phyloP scores from a whole-genome alignment of 1,139 yeast species.

The Nematodospora anomalae region DNA sequence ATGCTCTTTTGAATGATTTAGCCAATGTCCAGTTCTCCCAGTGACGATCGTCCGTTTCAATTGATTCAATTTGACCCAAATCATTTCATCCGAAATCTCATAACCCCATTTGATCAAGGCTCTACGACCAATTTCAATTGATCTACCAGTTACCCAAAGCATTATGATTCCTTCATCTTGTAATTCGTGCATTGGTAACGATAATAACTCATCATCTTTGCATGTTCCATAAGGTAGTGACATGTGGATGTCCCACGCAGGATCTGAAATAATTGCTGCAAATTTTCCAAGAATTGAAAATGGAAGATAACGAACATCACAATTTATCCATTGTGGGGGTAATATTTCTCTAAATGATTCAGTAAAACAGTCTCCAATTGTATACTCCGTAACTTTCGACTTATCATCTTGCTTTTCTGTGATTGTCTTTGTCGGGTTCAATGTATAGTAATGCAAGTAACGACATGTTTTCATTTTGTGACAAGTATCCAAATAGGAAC shows the following conservation, averaged over 20 bases:
- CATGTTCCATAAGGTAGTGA: slow-evolving; percentile 76
- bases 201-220: slow-evolving; percentile 67
- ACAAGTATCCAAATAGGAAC: slow-evolving; percentile 92
- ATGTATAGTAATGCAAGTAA: slow-evolving; percentile 75
- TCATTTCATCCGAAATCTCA: slow-evolving; percentile 68
- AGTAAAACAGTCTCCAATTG: slow-evolving; percentile 56
- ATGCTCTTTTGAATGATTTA: slow-evolving; percentile 93
- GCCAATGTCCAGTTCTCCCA: slow-evolving; percentile 96
- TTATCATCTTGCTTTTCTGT: slow-evolving; percentile 6
- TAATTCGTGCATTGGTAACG: slow-evolving; percentile 62
- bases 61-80: slow-evolving; percentile 92
- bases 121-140: slow-evolving; percentile 81
- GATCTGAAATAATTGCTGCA: slow-evolving; percentile 87
- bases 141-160: slow-evolving; percentile 94
- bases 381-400: slow-evolving; percentile 37
- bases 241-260: slow-evolving; percentile 89
- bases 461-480: slow-evolving; percentile 81
- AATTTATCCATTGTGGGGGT: slow-evolving; percentile 84
- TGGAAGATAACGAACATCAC: slow-evolving; percentile 76
- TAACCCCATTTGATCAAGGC: slow-evolving; percentile 85
- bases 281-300: slow-evolving; percentile 74
- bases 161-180: slow-evolving; percentile 83
- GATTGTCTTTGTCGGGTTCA: slow-evolving; percentile 39
- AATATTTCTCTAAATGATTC: slow-evolving; percentile 25
- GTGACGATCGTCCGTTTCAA: slow-evolving; percentile 86